Evolutionary conservation across 139 green algal species (phyloP), one percentile per base, ranked within the genome.

Genomic region (Coelastrella sp.): DNA sequence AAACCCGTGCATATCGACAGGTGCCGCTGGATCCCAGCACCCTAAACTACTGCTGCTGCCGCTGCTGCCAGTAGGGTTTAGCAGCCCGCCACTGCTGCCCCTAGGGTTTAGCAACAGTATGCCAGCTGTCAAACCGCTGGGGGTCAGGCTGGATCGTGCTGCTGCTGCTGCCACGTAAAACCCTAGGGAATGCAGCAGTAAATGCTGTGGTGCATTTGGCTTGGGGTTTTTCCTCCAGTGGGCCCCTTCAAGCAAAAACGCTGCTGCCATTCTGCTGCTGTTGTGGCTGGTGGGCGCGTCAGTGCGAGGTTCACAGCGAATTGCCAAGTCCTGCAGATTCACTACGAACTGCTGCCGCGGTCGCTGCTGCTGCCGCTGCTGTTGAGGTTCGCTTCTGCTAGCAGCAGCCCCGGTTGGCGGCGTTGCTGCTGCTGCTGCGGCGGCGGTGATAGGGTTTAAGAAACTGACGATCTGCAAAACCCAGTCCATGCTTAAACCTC

Each of bases 161-260:
- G 93, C 92, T 47, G 92, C 94, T 47, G 91, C 82, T 58, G 92
- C 93, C 13, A 96, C 57, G 47, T 94, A 92, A 58, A 95, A 90
- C 20, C 90, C 86, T 73, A 96, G 54, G 13, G 92, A 95, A 65
- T 93, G 89, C 83, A 96, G 80, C 83, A 85, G 58, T 66, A 94
- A 23, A 3, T 73, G 76, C 85, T 94, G 93, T 32, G 60, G 61
- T 32, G 74, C 71, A 11, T 58, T 10, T 3, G 66, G 64, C n/a
- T 73, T 22, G 11, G 87, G 89, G 74, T 74, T 89, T 7, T 60
- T 59, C 14, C 71, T 73, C 90, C 90, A 92, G 77, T 88, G 78
- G 5, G 73, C 90, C 5, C 81, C 90, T 6, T 90, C 90, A 20
- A 92, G 23, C 77, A 92, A 8, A 22, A 92, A 56, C 32, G 78